Conservation (phyloP, 768 basidiomycete species). For the Mycena polygramma region DNA sequence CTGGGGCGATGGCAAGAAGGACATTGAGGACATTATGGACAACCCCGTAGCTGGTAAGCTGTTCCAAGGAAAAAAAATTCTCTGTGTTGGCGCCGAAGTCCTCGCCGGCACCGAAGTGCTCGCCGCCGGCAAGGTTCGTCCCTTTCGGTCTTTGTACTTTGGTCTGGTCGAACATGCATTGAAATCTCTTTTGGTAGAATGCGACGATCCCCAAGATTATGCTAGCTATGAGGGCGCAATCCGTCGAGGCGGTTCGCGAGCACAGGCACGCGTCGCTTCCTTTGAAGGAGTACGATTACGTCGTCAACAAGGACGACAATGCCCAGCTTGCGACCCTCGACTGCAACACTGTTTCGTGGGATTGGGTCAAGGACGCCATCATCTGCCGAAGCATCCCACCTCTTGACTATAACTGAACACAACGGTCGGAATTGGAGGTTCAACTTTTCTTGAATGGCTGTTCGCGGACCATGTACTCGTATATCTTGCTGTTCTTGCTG, state of each 20-base stretch:
- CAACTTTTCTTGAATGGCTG: neutral
- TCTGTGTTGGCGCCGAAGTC: constrained; percentile 64
- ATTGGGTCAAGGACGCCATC: constrained; percentile 74
- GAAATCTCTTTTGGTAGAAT: constrained; percentile 24
- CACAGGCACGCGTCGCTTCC: constrained; percentile 54
- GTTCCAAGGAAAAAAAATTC: constrained; percentile 65
- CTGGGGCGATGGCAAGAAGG: constrained; percentile 64
- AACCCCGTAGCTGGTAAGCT: constrained; percentile 70
- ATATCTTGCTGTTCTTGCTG: constrained; percentile 24
- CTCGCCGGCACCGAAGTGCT: neutral
- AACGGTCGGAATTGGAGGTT: neutral
- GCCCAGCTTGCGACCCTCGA: constrained; percentile 45
- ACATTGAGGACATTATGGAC: constrained; percentile 70
- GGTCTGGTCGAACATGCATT: too few species aligned
- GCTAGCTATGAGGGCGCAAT: constrained; percentile 80
- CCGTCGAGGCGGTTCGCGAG: constrained; percentile 76
- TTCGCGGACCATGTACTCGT: neutral
- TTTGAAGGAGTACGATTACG: constrained; percentile 64
- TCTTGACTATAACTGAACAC: neutral
- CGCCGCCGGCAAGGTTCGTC: too few species aligned
- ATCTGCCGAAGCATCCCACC: constrained; percentile 21
- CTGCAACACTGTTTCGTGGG: constrained; percentile 62
- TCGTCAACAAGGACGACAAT: constrained; percentile 69
- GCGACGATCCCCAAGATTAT: constrained; percentile 74
- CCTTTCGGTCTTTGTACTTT: too few species aligned